Conservation (phyloP, 495 filamentous ascomycete genomes). For the Trichoderma orchidacearum region DNA sequence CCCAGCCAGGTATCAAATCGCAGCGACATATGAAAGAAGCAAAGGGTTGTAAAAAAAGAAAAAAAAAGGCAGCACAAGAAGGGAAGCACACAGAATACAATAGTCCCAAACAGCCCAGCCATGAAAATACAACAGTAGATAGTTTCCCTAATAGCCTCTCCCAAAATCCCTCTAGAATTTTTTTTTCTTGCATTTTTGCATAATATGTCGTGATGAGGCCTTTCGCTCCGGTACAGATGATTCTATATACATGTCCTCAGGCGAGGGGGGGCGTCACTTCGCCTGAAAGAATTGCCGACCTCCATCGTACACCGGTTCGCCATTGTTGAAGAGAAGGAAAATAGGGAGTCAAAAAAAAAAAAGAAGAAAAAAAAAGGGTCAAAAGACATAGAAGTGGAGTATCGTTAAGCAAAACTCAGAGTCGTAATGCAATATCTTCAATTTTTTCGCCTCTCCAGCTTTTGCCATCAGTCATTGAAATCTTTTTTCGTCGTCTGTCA, state of each 20-base stretch:
- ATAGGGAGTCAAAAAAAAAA: not conserved
- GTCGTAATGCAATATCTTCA: not conserved
- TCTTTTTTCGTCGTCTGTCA: conserved; percentile 15
- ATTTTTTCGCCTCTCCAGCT: not conserved
- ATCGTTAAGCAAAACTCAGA: not conserved
- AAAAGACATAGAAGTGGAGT: not conserved
- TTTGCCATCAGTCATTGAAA: not conserved
- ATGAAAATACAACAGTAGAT: not conserved
- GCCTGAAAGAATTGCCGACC: not conserved
- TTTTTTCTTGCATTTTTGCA: not conserved
- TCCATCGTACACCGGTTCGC: not conserved
- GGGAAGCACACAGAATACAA: not conserved
- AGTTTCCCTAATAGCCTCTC: not conserved
- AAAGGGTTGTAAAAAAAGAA: not conserved
- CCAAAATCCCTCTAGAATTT: not conserved
- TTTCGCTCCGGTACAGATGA: not conserved
- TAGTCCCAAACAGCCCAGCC: not conserved
- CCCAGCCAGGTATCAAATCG: not conserved
- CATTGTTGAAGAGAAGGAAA: not conserved
- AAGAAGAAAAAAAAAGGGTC: not conserved
- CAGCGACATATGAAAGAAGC: not conserved
- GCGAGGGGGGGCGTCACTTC: not conserved
- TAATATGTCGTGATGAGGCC: not conserved
- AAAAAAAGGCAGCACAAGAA: not conserved
- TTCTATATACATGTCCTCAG: not conserved